These are phyloP conservation scores for Colletotrichum gigasporum DNA, from an alignment of 2,329 filamentous ascomycete genomes.

Conservation along the genomic window DNA sequence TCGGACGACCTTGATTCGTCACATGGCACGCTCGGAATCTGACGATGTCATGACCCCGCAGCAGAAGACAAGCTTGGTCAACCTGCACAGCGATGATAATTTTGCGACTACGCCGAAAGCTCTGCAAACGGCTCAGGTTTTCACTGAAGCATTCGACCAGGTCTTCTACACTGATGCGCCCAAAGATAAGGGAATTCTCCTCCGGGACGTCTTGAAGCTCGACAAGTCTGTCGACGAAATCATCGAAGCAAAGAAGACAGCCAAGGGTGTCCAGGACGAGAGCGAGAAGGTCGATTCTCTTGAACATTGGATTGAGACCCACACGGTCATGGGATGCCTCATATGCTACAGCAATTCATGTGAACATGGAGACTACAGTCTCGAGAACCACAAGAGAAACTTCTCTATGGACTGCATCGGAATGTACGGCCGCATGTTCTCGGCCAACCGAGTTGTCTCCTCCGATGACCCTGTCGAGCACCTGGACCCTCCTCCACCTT, in stretches of 20 bases:
- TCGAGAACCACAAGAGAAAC: constrained; percentile 59
- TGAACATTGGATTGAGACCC: constrained; percentile 57
- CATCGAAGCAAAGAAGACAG: constrained; percentile 62
- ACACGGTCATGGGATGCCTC: constrained; percentile 65
- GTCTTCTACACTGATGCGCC: constrained; percentile 55
- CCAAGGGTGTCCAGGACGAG: constrained; percentile 54
- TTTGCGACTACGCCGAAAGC: constrained; percentile 49
- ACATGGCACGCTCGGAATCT: constrained; percentile 60
- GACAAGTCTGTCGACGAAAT: constrained; percentile 64
- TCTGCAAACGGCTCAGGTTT: constrained; percentile 55
- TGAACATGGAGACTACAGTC: constrained; percentile 68
- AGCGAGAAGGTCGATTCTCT: constrained; percentile 40
- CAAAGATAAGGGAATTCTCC: constrained; percentile 51
- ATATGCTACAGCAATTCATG: constrained; percentile 69
- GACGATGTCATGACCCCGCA: constrained; percentile 61
- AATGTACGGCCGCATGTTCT: constrained; percentile 31
- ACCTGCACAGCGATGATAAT: constrained; percentile 54
- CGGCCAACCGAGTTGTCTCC: constrained; percentile 23
- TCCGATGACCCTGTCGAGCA: constrained; percentile 14
- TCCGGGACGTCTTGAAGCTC: constrained; percentile 62
- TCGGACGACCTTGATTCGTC: constrained; percentile 61
- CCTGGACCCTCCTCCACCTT: constrained; percentile 37
- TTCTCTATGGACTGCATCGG: constrained; percentile 57
- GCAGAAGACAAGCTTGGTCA: constrained; percentile 62
- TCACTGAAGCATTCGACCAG: constrained; percentile 65